These are phyloP conservation scores for Agrocybe chaxingu DNA, from an alignment of 768 basidiomycete genomes.

Conservation along the genomic window DNA sequence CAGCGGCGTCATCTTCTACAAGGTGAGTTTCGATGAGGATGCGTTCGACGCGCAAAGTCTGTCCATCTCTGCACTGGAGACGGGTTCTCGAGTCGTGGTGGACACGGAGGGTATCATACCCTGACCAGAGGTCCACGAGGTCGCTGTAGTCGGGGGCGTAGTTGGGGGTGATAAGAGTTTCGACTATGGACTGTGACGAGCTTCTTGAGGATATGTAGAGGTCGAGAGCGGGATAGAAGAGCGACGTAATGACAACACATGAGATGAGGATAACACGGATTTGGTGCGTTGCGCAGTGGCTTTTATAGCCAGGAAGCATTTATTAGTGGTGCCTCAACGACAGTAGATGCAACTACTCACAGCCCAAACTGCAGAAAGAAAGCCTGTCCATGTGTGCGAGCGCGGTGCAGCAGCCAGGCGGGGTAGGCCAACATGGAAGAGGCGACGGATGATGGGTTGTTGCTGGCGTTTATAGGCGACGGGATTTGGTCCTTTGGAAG, in stretches of 20 bases:
- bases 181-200: conserved; percentile 62
- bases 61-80: conserved; percentile 66
- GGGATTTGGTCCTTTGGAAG: neutral
- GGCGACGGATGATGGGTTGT: neutral
- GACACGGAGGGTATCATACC: conserved; percentile 56
- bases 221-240: conserved; percentile 88
- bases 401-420: conserved; percentile 31
- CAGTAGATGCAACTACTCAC: conserved; percentile 41
- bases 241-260: conserved; percentile 81
- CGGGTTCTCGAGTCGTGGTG: conserved; percentile 70
- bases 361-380: conserved; percentile 77
- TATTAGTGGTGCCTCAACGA: conserved; percentile 4
- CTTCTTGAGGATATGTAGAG: conserved; percentile 76
- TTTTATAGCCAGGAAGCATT: conserved; percentile 22
- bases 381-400: conserved; percentile 38
- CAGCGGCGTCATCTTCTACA: conserved; percentile 44
- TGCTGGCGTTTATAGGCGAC: neutral
- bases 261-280: conserved; percentile 87
- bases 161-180: conserved; percentile 53
- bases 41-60: conserved; percentile 74
- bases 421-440: conserved; percentile 15
- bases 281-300: conserved; percentile 89
- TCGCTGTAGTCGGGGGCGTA: conserved; percentile 58
- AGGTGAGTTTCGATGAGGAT: conserved; percentile 63
- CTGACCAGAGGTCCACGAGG: conserved; percentile 70